Evolutionary conservation across 179 eudicot genomes (phyloP).

Genomic region (Heliamphora pulchella): DNA sequence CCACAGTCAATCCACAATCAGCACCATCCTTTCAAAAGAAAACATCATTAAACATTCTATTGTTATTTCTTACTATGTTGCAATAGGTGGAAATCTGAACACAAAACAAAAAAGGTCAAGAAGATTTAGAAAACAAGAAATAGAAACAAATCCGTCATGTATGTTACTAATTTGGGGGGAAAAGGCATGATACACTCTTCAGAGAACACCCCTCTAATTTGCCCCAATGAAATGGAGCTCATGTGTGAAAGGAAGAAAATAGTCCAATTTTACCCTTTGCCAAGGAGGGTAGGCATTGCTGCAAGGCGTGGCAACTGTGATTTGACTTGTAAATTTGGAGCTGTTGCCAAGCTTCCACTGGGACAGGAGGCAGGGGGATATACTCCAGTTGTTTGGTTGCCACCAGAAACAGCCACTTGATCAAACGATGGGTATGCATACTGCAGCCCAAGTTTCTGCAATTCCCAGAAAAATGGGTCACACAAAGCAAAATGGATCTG

Average conservation of each 20-base stretch:
- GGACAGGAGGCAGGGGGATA: slow-evolving; percentile 28
- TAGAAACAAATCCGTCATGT: neutral
- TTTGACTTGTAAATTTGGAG: slow-evolving; percentile 35
- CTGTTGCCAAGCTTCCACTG: slow-evolving; percentile 26
- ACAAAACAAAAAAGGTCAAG: neutral
- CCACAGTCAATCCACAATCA: too few relatives aligned
- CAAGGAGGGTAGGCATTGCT: slow-evolving; percentile 35
- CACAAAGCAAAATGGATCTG: neutral
- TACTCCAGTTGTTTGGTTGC: slow-evolving; percentile 26
- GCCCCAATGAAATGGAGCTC: too few relatives aligned
- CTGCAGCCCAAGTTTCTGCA: slow-evolving; percentile 31
- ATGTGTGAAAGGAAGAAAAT: neutral
- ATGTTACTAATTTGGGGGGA: too few relatives aligned
- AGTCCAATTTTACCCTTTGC: slow-evolving; percentile 44
- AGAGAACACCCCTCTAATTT: neutral
- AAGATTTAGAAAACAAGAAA: neutral
- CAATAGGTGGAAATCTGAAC: too few relatives aligned
- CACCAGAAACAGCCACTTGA: slow-evolving; percentile 26
- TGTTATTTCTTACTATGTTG: too few relatives aligned
- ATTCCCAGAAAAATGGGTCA: neutral
- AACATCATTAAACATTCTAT: too few relatives aligned
- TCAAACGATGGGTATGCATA: slow-evolving; percentile 33
- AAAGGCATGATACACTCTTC: neutral
- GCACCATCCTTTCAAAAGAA: too few relatives aligned
- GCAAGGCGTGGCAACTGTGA: slow-evolving; percentile 31